These are phyloP conservation scores for Raffaelea albimanens DNA, from an alignment of 2,329 filamentous ascomycete genomes.

Conservation along the genomic window DNA sequence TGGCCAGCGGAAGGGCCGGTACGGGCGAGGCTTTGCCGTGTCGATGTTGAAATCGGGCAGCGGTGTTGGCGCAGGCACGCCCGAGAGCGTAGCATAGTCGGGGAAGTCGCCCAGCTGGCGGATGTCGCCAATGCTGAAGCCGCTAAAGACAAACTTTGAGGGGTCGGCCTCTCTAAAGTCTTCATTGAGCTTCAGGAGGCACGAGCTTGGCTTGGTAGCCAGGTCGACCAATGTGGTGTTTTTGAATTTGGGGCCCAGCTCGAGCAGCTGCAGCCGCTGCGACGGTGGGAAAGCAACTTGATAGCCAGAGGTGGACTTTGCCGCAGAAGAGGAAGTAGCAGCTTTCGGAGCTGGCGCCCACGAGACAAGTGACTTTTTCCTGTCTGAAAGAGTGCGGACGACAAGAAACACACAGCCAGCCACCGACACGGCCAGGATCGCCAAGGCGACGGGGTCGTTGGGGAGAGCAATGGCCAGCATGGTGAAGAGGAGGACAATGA, in stretches of 20 bases:
- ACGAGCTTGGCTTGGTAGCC: not conserved
- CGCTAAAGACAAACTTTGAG: slow-evolving; percentile 1
- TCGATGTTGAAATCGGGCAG: slow-evolving; percentile 52
- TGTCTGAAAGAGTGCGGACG: not conserved
- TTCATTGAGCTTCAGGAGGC: not conserved
- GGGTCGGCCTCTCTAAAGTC: not conserved
- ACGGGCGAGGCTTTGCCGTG: slow-evolving; percentile 62
- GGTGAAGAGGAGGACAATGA: not conserved
- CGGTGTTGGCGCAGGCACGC: slow-evolving; percentile 59
- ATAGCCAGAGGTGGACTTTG: not conserved
- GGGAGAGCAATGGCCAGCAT: not conserved
- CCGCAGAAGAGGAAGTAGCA: not conserved
- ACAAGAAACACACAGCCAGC: not conserved
- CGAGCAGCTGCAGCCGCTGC: not conserved
- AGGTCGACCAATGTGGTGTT: not conserved
- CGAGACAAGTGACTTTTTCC: not conserved
- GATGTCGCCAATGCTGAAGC: slow-evolving; percentile 3
- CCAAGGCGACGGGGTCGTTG: not conserved
- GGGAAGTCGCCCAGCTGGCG: slow-evolving; percentile 60
- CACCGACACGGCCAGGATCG: not conserved
- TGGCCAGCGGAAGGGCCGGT: slow-evolving; percentile 71
- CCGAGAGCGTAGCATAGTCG: slow-evolving; percentile 66
- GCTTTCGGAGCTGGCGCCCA: not conserved
- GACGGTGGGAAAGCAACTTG: not conserved
- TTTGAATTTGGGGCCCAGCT: not conserved